Evolutionary conservation across 106 monocot species (phyloP).

Genomic region (Dendrobium nobile): DNA sequence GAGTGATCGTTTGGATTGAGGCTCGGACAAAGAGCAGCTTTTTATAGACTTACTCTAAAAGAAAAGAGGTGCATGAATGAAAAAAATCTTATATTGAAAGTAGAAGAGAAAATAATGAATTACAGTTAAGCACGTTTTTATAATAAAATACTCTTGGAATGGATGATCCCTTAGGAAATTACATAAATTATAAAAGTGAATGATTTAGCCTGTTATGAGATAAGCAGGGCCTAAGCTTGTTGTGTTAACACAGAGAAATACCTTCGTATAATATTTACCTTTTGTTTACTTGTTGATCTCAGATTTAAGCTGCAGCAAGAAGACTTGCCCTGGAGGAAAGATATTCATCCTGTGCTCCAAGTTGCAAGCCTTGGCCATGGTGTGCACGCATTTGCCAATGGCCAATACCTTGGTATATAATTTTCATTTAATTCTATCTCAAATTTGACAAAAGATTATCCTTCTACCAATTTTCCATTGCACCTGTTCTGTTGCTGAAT

Average conservation of each 20-base stretch:
- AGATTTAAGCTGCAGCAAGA: constrained; percentile 60
- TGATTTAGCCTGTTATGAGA: too few relatives aligned
- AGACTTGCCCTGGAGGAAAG: constrained; percentile 62
- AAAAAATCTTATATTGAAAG: too few relatives aligned
- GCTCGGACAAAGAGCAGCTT: too few relatives aligned
- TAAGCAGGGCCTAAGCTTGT: too few relatives aligned
- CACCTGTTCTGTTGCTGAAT: neutral
- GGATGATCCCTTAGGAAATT: too few relatives aligned
- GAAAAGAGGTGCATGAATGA: too few relatives aligned
- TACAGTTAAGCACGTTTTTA: too few relatives aligned
- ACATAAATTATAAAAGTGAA: too few relatives aligned
- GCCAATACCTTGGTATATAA: constrained; percentile 58
- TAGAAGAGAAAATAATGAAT: too few relatives aligned
- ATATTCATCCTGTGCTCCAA: constrained; percentile 72
- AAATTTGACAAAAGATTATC: neutral
- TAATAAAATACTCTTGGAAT: too few relatives aligned
- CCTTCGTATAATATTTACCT: neutral
- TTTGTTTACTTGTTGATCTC: constrained; percentile 2
- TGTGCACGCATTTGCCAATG: constrained; percentile 70
- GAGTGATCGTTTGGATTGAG: too few relatives aligned
- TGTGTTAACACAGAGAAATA: neutral
- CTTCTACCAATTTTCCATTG: neutral
- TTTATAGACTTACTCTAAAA: too few relatives aligned
- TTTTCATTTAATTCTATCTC: neutral
- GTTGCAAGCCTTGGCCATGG: constrained; percentile 56